Percentiles rank a stretch among this genome's conserved stretches.
These are phyloP conservation scores for Naganishia antarctica DNA, from an alignment of 768 basidiomycete species.

Conservation along the genomic window DNA sequence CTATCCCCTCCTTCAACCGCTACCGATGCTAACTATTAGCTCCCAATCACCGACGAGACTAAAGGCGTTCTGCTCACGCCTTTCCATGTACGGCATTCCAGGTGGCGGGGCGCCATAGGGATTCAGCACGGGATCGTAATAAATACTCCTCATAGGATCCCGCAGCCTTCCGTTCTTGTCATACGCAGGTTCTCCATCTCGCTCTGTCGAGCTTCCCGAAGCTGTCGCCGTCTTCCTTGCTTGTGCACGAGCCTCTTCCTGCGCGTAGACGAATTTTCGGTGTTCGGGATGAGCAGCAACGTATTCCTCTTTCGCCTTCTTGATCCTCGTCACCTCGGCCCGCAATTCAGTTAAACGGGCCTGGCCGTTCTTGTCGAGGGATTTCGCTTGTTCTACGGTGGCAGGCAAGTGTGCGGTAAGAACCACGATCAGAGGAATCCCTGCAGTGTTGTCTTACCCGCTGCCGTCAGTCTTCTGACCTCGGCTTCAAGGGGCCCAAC, in stretches of 20 bases:
- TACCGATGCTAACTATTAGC: background rate
- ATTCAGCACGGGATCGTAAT: slow-evolving; percentile 90
- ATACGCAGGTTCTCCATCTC: slow-evolving; percentile 63
- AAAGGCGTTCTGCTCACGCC: slow-evolving; percentile 57
- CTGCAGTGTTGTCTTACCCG: slow-evolving; percentile 33
- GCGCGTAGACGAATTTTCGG: slow-evolving; percentile 68
- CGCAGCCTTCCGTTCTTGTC: slow-evolving; percentile 77
- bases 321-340: slow-evolving; percentile 70
- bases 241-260: slow-evolving; percentile 58
- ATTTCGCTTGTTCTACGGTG: slow-evolving; percentile 27
- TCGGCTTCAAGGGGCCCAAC: slow-evolving; percentile 79
- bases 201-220: slow-evolving; percentile 50
- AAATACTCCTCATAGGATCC: slow-evolving; percentile 86
- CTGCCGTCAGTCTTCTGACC: slow-evolving; percentile 51
- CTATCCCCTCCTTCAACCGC: slow-evolving; percentile 53
- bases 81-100: slow-evolving; percentile 90
- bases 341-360: slow-evolving; percentile 68
- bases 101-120: slow-evolving; percentile 89
- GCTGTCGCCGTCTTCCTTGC: slow-evolving; percentile 50
- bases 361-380: slow-evolving; percentile 54
- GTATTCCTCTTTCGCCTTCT: slow-evolving; percentile 84
- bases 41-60: background rate
- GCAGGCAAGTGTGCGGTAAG: slow-evolving; percentile 39
- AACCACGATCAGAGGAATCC: background rate
- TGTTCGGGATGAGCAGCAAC: slow-evolving; percentile 90